phyloP scores from a whole-genome alignment of 2,329 filamentous ascomycete genomes.

The Cladosporium sp. region DNA sequence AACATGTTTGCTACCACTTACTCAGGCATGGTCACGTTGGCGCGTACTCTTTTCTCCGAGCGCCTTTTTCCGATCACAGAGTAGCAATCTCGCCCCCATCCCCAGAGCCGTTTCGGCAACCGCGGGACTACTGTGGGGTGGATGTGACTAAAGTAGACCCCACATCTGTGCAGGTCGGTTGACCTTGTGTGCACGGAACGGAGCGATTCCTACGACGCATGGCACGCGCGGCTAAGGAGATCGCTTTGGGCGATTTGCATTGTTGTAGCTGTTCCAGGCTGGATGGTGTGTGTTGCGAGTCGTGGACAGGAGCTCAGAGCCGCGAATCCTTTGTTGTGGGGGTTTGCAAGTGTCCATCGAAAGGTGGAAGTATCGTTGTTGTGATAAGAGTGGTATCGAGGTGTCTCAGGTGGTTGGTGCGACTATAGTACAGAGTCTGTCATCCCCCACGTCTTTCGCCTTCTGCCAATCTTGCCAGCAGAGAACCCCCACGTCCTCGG shows the following conservation, averaged over 20 bases:
- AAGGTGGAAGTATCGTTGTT: no score
- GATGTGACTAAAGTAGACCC: background rate
- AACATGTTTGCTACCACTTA: no score
- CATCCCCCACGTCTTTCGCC: background rate
- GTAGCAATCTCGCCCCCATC: background rate
- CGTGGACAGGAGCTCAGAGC: no score
- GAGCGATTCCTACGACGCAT: slow-evolving; percentile 4
- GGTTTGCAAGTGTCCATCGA: no score
- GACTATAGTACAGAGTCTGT: background rate
- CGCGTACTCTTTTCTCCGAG: background rate
- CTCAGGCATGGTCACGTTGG: no score
- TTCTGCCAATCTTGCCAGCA: background rate
- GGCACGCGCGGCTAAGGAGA: slow-evolving; percentile 4
- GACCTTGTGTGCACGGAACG: background rate
- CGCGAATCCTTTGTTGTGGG: no score
- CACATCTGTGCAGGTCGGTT: background rate
- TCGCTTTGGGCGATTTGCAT: background rate
- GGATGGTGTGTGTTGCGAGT: no score
- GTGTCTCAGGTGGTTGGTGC: background rate
- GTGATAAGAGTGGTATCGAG: background rate
- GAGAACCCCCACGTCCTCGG: background rate
- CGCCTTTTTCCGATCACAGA: background rate
- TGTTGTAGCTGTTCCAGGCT: no score
- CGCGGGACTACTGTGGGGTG: background rate
- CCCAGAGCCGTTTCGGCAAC: background rate